These are phyloP conservation scores for Leccinum longicurvipes DNA, from an alignment of 768 basidiomycete species.

Conservation along the genomic window DNA sequence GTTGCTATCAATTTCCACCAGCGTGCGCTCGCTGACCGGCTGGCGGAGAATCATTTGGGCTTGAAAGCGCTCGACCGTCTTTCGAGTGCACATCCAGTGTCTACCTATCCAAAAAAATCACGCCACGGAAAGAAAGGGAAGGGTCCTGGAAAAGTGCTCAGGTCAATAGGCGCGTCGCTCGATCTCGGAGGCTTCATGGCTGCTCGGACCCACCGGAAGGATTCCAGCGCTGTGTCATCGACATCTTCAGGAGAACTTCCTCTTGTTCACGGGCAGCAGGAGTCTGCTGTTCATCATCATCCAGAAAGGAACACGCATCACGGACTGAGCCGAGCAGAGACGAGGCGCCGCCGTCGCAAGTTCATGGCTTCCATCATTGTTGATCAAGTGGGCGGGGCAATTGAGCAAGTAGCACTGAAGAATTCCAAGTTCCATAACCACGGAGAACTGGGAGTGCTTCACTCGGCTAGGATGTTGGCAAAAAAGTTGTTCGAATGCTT, in stretches of 20 bases:
- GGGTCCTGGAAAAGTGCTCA: slow-evolving; percentile 41
- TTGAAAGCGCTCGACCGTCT: slow-evolving; percentile 68
- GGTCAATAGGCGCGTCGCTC: slow-evolving; percentile 37
- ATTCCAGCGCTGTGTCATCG: slow-evolving; percentile 1
- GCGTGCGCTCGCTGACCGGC: slow-evolving; percentile 69
- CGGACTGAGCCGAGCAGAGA: slow-evolving; percentile 26
- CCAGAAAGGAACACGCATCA: slow-evolving; percentile 12
- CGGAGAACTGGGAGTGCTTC: slow-evolving; percentile 50
- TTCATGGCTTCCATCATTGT: slow-evolving; percentile 65
- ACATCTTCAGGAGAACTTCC: slow-evolving; percentile 1
- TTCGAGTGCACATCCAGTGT: slow-evolving; percentile 57
- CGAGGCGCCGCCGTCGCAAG: slow-evolving; percentile 43
- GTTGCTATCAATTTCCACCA: slow-evolving; percentile 81
- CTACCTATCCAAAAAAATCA: slow-evolving; percentile 32
- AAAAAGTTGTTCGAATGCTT: slow-evolving; percentile 64
- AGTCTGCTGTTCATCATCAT: slow-evolving; percentile 8
- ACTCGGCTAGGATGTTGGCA: slow-evolving; percentile 65
- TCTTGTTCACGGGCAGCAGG: slow-evolving; percentile 12
- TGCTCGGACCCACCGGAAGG: slow-evolving; percentile 17
- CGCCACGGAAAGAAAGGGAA: slow-evolving; percentile 46
- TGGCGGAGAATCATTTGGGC: slow-evolving; percentile 66
- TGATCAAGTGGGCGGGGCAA: slow-evolving; percentile 62
- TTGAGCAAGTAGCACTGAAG: slow-evolving; percentile 69
- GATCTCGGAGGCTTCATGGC: slow-evolving; percentile 26
- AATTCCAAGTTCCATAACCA: slow-evolving; percentile 57